Evolutionary conservation across 2,329 filamentous ascomycete species (phyloP), one percentile per base, ranked within the genome.

Genomic region (Aspergillus costaricaensis): DNA sequence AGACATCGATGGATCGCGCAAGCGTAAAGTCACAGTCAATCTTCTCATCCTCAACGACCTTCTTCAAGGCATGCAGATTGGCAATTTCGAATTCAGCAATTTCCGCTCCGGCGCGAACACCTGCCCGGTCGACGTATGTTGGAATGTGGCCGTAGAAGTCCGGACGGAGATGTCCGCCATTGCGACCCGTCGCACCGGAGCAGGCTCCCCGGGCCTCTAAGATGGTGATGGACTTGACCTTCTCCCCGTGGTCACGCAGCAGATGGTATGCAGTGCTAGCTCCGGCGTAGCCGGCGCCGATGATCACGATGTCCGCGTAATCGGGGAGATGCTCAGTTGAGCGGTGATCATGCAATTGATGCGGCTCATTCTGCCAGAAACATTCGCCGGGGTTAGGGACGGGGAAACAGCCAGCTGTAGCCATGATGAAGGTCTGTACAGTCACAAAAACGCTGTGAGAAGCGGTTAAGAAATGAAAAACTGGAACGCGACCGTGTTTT

Each of bases 221-320:
- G 9, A 80, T 70, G 0, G 74, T 67, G 5, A 78, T 71, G 0
- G 67, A 71, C 0, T 59, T 62, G 43, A 50, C 54, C 19, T 62
- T 51, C 21, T 14, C 59, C 59, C 4, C 51, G 32, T 59, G 58
- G 10, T 62, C 56, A 21, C 64, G 64, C 1, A 79, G 58, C 5
- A 79, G 71, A 55, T 82, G 76, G 50, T 79, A 79, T 0, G 76
- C 76, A 1, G 77, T 72, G 0, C 77, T 75, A 0, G 74, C 75
- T 0, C 81, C 81, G 0, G 81, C 74, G 49, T 78, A 80, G 0
- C 82, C 81, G 3, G 78, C 74, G 0, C 81, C 81, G 5, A 83
- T 76, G 27, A 83, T 76, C 6, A 78, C 70, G 41, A 83, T 74
- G 27, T 83, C 80, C 15, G 69, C 70, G 8, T 61, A 51, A 12